phyloP scores from a whole-genome alignment of 2,329 filamentous ascomycete species.

The Colletotrichum plurivorum region DNA sequence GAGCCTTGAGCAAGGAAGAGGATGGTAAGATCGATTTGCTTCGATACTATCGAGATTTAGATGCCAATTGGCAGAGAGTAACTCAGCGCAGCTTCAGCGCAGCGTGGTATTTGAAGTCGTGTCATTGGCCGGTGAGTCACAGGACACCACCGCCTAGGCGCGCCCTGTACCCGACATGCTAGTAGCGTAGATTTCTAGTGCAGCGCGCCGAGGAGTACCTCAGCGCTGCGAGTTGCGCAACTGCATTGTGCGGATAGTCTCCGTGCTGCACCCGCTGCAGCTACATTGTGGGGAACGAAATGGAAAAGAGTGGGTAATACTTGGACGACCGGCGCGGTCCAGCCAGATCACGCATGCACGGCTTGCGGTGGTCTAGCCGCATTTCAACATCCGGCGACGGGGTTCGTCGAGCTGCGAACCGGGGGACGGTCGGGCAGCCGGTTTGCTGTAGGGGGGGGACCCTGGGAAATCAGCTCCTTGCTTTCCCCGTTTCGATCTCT shows the following conservation, averaged over 20 bases:
- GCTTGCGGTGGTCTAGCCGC: slow-evolving; percentile 19
- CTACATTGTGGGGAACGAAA: not conserved
- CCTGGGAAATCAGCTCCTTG: slow-evolving; percentile 6
- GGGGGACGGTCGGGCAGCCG: not conserved
- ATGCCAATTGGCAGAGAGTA: too few relatives aligned
- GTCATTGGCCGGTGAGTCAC: slow-evolving; percentile 20
- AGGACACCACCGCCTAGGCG: not conserved
- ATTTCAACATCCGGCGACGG: not conserved
- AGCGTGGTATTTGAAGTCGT: not conserved
- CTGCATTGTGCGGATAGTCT: too few relatives aligned
- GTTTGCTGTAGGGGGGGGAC: not conserved
- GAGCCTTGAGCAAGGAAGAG: not conserved
- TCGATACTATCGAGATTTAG: too few relatives aligned
- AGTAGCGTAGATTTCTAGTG: too few relatives aligned
- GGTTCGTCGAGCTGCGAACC: too few relatives aligned
- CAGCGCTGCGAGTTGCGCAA: too few relatives aligned
- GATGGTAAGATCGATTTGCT: not conserved
- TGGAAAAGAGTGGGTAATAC: not conserved
- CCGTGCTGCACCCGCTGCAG: not conserved
- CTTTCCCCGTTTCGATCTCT: slow-evolving; percentile 4
- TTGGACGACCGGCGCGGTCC: not conserved
- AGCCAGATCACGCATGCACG: slow-evolving; percentile 5
- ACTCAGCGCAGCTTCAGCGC: not conserved
- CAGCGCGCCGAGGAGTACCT: too few relatives aligned
- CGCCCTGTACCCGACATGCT: too few relatives aligned